phyloP scores from a whole-genome alignment of 1,139 yeast genomes.

The Arxiozyma bovina region DNA sequence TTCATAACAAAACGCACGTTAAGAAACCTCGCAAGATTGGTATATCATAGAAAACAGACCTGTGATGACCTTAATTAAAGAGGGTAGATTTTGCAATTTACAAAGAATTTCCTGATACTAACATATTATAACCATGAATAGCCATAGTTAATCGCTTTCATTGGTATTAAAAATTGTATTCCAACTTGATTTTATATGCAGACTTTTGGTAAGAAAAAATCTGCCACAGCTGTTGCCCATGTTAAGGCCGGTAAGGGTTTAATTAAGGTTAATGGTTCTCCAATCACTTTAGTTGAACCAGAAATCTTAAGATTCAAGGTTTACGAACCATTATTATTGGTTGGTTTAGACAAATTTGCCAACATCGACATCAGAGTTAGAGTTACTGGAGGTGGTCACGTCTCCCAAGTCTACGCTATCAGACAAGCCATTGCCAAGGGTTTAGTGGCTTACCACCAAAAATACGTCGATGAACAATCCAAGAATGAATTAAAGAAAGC shows the following conservation, averaged over 20 bases:
- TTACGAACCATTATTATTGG: conserved; percentile 97
- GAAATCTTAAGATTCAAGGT: conserved; percentile 99
- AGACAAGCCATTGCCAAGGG: conserved; percentile 99
- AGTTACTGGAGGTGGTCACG: conserved; percentile 99
- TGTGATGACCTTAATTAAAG: not conserved
- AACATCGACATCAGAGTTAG: conserved; percentile 97
- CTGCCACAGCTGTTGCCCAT: conserved; percentile 99
- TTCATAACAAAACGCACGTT: not conserved
- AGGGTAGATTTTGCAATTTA: not conserved
- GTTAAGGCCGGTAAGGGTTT: conserved; percentile 99
- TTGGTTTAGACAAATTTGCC: conserved; percentile 98
- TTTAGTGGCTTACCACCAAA: conserved; percentile 98
- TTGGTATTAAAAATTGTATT: conserved; percentile 1
- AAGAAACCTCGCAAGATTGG: not conserved
- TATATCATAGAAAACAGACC: not conserved
- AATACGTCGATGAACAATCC: conserved; percentile 97
- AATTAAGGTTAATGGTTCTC: conserved; percentile 97
- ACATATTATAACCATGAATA: not conserved
- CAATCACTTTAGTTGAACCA: conserved; percentile 98
- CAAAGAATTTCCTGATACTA: not conserved
- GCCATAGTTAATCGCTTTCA: not conserved
- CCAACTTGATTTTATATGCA: conserved; percentile 26
- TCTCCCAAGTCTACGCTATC: conserved; percentile 97
- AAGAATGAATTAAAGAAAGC: conserved; percentile 99
- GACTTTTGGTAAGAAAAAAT: conserved; percentile 99